phyloP scores from a whole-genome alignment of 108 stramenopile species.

The Nannochloropsis gaditana region DNA sequence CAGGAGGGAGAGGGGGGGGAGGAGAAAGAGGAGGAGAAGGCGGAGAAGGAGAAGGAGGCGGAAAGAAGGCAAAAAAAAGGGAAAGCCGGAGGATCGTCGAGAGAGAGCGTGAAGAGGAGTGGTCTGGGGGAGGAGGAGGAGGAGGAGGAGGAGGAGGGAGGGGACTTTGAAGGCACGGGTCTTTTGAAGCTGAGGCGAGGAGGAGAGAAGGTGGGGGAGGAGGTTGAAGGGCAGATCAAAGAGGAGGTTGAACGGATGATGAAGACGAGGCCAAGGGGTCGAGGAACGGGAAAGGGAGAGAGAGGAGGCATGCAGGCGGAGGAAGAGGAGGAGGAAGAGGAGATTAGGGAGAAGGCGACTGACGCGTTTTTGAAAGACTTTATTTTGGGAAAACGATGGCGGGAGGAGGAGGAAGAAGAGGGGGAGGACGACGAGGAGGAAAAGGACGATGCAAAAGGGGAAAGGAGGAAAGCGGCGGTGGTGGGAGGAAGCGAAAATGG shows the following conservation, averaged over 20 bases:
- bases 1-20: constrained; percentile 28
- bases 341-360: constrained; percentile 75
- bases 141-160: constrained; percentile 3
- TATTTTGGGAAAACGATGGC: constrained; percentile 71
- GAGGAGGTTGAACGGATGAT: constrained; percentile 61
- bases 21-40: constrained; percentile 26
- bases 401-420: constrained; percentile 29
- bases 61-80: constrained; percentile 65
- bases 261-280: neutral
- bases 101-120: neutral
- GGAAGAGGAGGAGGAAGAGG: constrained; percentile 50
- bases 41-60: constrained; percentile 32
- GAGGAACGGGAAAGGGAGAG: too few relatives aligned
- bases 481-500: neutral
- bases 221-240: constrained; percentile 58
- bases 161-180: constrained; percentile 31
- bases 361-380: constrained; percentile 47
- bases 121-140: neutral
- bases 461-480: neutral
- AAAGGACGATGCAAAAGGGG: neutral
- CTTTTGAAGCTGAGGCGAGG: constrained; percentile 51
- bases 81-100: constrained; percentile 60
- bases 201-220: constrained; percentile 51
- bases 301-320: neutral
- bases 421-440: constrained; percentile 43